Conservation (phyloP, 2,329 filamentous ascomycete species). For the Tolypocladium inflatum region DNA sequence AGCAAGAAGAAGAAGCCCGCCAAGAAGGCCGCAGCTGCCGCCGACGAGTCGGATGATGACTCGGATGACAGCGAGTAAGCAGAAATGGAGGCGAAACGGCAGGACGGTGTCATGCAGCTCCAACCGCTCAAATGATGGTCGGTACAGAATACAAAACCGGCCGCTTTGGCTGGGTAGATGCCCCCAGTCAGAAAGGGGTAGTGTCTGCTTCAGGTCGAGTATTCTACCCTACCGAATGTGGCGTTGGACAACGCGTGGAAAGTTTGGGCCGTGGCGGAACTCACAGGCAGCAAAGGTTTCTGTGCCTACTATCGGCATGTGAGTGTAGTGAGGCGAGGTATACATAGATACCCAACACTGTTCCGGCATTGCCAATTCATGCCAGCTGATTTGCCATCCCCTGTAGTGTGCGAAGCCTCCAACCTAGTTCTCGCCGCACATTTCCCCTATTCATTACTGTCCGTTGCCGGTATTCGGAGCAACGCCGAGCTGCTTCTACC, state of each 20-base stretch:
- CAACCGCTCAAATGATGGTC: neutral
- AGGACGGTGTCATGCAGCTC: neutral
- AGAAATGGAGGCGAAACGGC: neutral
- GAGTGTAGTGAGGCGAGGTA: slow-evolving; percentile 6
- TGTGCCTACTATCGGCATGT: neutral
- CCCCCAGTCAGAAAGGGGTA: neutral
- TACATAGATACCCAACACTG: slow-evolving; percentile 6
- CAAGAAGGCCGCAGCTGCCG: slow-evolving; percentile 32
- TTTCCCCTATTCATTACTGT: neutral
- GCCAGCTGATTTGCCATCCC: neutral
- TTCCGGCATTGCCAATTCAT: slow-evolving; percentile 2
- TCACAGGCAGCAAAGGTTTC: neutral
- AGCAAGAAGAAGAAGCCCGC: slow-evolving; percentile 60
- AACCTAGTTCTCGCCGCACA: neutral
- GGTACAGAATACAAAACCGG: neutral
- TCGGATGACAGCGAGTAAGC: slow-evolving; percentile 15
- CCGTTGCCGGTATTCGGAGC: neutral
- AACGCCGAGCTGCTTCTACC: neutral
- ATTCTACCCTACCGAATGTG: neutral
- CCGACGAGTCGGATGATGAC: slow-evolving; percentile 17
- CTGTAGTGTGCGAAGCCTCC: neutral
- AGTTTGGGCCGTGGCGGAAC: neutral
- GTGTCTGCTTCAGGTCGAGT: neutral
- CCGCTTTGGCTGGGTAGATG: neutral
- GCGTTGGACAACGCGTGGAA: neutral